phyloP scores from a whole-genome alignment of 495 filamentous ascomycete genomes.

The Cetradonia linearis region DNA sequence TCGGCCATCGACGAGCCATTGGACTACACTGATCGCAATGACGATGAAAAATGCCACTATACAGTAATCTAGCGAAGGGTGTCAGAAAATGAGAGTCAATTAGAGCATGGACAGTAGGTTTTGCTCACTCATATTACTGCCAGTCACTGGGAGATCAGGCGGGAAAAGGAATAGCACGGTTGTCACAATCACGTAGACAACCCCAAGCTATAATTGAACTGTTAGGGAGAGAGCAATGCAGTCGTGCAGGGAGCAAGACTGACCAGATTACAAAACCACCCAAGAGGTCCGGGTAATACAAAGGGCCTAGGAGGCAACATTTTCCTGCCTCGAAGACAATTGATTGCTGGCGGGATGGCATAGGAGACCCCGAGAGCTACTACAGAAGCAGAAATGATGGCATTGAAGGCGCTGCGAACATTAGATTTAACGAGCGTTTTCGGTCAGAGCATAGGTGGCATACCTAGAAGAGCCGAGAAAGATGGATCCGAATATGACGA shows the following conservation, averaged over 20 bases:
- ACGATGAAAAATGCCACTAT: conserved; percentile 62
- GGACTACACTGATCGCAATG: conserved; percentile 50
- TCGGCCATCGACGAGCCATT: conserved; percentile 64
- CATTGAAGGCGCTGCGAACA: conserved; percentile 39
- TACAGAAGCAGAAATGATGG: conserved; percentile 61
- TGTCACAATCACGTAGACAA: conserved; percentile 54
- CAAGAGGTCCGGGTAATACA: conserved; percentile 45
- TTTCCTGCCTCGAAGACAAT: conserved; percentile 52
- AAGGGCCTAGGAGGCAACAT: conserved; percentile 56
- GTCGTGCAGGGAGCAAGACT: conserved; percentile 3
- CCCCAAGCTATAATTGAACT: conserved; percentile 40
- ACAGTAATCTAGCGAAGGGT: conserved; percentile 44
- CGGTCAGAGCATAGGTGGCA: too few relatives aligned
- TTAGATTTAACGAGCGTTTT: neutral
- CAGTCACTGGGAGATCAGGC: conserved; percentile 53
- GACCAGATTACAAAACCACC: conserved; percentile 42
- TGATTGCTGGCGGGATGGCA: conserved; percentile 60
- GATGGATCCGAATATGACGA: conserved; percentile 60
- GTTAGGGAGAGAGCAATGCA: neutral
- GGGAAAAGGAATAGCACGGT: conserved; percentile 72
- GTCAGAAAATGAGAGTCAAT: conserved; percentile 3
- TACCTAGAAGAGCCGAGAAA: conserved; percentile 56
- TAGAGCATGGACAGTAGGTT: neutral
- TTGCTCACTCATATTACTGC: conserved; percentile 58
- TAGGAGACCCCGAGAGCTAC: conserved; percentile 64